Base-by-base conservation (phyloP, 768 basidiomycete species). In the Leccinellum rugosiceps region DNA sequence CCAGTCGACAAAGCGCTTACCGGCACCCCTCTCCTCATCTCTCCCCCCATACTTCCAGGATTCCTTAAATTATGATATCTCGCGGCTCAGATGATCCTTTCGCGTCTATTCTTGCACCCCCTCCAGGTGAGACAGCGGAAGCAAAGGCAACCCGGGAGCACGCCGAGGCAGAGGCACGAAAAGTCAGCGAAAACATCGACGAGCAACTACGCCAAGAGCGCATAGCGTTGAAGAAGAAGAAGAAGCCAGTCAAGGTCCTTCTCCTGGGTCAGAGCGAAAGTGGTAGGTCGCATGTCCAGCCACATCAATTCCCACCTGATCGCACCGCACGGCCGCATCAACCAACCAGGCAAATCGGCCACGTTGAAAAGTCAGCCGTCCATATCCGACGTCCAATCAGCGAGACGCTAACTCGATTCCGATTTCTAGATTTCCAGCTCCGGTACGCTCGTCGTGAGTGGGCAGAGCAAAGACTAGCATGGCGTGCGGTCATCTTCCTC, bases 191-290 rank as follows among this genome's bases (percentile, higher is more conserved):
- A 44, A 80, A 83, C 58, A 92, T 92, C 58, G 90, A 92, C 76
- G 87, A 87, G 53, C 80, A 83, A 69, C 74, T 92, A 44, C 80
- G 81, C 50, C 77, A 75, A 53, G 90, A 91, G 68, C 79, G 75
- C 59, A 78, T 79, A 14, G 77, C 74, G 1, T 72, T 83, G 55
- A 85, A 76, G 74, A 84, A 80, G 73, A 84, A 80, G 69, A 85
- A 81, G 72, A 80, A 79, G 61, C 84, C 88, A 0, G 83, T 91
- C 60, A 90, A 88, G 67, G 75, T 92, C 31, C 75, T 92, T 56
- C 77, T 92, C 46, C 79, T 92, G 6, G 88, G 88, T 17, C 87
- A 88, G 70, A 86, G 85, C 58, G 87, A 89, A 75, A 88, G 86
- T 65, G 89, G 79, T 72, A 54, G 45, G 75, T 69, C 38, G 13